These are phyloP conservation scores for Phytophthora pseudosyringae DNA, from an alignment of 352 stramenopile species.

Conservation along the genomic window DNA sequence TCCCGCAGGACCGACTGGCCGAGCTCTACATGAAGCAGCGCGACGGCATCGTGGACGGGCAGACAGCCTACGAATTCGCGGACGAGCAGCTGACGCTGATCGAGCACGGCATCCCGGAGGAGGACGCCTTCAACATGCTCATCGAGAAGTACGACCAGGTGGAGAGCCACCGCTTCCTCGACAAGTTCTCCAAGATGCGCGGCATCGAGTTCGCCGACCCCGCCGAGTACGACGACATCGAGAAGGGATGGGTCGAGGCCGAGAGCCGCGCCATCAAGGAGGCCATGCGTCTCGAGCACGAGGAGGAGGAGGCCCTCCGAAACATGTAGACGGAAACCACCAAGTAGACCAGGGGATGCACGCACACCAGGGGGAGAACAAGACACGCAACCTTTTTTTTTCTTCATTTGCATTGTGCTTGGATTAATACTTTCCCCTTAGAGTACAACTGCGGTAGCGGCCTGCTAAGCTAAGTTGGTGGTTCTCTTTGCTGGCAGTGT, in stretches of 20 bases:
- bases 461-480: too few relatives aligned
- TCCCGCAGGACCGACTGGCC: slow-evolving; percentile 85
- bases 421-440: not conserved
- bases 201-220: slow-evolving; percentile 81
- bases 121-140: slow-evolving; percentile 84
- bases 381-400: slow-evolving; percentile 6
- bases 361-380: not conserved
- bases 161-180: slow-evolving; percentile 78
- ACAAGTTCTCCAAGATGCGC: slow-evolving; percentile 84
- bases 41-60: slow-evolving; percentile 69
- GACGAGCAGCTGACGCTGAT: slow-evolving; percentile 89
- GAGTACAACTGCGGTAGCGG: slow-evolving; percentile 1
- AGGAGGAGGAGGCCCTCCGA: slow-evolving; percentile 77
- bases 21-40: slow-evolving; percentile 84
- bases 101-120: slow-evolving; percentile 78
- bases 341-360: slow-evolving; percentile 7
- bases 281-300: slow-evolving; percentile 84
- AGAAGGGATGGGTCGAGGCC: slow-evolving; percentile 80
- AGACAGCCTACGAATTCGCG: slow-evolving; percentile 88
- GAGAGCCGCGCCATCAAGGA: slow-evolving; percentile 86
- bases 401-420: slow-evolving; percentile 2
- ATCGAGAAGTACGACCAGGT: slow-evolving; percentile 88
- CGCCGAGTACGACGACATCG: slow-evolving; percentile 84
- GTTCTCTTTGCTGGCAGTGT: too few relatives aligned
- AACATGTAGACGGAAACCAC: slow-evolving; percentile 52